Evolutionary conservation across 2,329 filamentous ascomycete genomes (phyloP), one percentile per base, ranked within the genome.

Genomic region (Penicillium frequentans): DNA sequence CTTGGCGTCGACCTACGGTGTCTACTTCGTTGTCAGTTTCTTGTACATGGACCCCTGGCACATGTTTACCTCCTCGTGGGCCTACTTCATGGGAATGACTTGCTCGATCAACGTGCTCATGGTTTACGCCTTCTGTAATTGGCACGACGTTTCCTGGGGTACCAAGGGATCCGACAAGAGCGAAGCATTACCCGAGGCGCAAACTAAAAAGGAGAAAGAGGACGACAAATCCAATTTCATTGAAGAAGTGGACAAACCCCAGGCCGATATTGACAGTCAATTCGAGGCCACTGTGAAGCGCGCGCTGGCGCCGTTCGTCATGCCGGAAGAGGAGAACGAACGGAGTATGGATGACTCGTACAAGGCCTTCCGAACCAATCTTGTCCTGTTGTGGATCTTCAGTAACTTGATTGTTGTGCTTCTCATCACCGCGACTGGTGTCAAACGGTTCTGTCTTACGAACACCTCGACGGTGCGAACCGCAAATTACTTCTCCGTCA

Each of bases 71-170:
- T 97, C 93, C 3, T 98, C 96, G 84, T 89, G 89, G 35, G 87
- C 90, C 72, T 98, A 98, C 75, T 82, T 97, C 66, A 78, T 96
- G 58, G 86, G 96, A 72, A 93, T 93, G 86, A 96, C 93, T 14
- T 95, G 91, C 24, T 97, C 96, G 79, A 93, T 96, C 86, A 98
- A 98, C 82, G 93, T 98, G 67, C 87, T 98, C 71, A 98, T 96
- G 86, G 91, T 98, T 53, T 98, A 98, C 78, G 91, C 93, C 60
- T 98, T 96, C 85, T 95, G 91, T 86, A 98, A 98, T 81, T 97
- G 93, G 93, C 93, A 98, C 79, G 93, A 98, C 79, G 93, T 98
- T 52, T 97, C 93, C 13, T 98, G 93, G 93, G 93, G 93, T 84
- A 98, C 93, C 79, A 98, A 98, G 84, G 93, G 93, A 71, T 90